A percentile compares a stretch with the other conserved stretches of the same genome.
These are phyloP conservation scores for Colletotrichum tamarilloi DNA, from an alignment of 2,329 filamentous ascomycete species.

Conservation along the genomic window DNA sequence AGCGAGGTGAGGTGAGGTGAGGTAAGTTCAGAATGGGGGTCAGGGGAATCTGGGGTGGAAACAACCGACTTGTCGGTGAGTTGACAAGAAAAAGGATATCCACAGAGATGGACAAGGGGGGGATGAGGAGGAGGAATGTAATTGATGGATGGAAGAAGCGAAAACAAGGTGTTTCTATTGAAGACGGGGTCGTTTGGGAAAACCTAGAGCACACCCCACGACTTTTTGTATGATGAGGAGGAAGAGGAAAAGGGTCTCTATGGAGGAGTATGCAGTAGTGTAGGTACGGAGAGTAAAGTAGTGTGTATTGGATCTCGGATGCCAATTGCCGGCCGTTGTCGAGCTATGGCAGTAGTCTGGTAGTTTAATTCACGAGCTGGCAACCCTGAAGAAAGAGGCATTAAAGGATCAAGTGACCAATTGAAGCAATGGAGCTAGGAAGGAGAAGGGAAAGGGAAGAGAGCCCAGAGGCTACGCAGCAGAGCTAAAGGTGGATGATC, in stretches of 20 bases:
- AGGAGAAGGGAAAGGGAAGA: background rate
- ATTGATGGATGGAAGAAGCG: background rate
- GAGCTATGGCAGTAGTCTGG: background rate
- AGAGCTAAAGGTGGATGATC: background rate
- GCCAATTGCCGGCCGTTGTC: constrained; percentile 4
- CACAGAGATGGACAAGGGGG: background rate
- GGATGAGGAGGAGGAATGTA: background rate
- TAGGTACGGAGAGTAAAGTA: background rate
- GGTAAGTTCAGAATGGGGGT: no score
- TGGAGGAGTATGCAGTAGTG: background rate
- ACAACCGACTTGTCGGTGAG: background rate
- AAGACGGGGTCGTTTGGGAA: background rate
- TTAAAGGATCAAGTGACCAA: constrained; percentile 10
- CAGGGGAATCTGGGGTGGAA: background rate
- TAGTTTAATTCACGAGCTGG: background rate
- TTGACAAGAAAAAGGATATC: background rate
- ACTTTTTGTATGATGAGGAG: constrained; percentile 25
- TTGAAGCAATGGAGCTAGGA: background rate
- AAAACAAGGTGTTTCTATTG: background rate
- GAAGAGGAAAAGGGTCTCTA: background rate
- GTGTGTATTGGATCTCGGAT: constrained; percentile 3
- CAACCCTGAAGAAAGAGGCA: background rate
- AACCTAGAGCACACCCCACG: background rate
- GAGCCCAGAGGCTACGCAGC: no score
- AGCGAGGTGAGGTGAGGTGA: no score